These are phyloP conservation scores for Heliocybe sulcata DNA, from an alignment of 1,284 basidiomycete species.

Conservation along the genomic window DNA sequence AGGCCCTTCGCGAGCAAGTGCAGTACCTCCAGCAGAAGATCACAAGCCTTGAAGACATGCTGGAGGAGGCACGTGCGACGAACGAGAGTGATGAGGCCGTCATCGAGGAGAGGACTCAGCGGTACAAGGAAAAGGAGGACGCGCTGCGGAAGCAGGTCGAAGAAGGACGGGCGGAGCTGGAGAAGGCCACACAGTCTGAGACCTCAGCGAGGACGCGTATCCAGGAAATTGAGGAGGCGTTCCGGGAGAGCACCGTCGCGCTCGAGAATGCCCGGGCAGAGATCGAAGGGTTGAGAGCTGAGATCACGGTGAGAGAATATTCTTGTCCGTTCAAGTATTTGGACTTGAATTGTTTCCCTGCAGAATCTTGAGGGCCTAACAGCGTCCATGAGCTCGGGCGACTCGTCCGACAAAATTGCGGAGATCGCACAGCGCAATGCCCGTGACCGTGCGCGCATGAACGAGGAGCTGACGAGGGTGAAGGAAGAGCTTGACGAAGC, in stretches of 20 bases:
- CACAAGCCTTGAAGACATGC: slow-evolving; percentile 70
- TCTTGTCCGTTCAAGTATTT: slow-evolving; percentile 2
- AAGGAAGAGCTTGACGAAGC: slow-evolving; percentile 38
- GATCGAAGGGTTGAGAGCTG: slow-evolving; percentile 76
- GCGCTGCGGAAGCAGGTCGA: slow-evolving; percentile 60
- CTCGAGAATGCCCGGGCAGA: slow-evolving; percentile 91
- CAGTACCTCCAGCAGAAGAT: slow-evolving; percentile 80
- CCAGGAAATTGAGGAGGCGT: slow-evolving; percentile 82
- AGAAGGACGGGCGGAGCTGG: slow-evolving; percentile 57
- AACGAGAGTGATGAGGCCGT: slow-evolving; percentile 71
- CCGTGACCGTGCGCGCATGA: slow-evolving; percentile 36
- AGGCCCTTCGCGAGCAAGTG: slow-evolving; percentile 82
- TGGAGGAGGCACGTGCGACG: slow-evolving; percentile 71
- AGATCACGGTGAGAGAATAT: slow-evolving; percentile 59
- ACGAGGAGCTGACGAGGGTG: slow-evolving; percentile 46
- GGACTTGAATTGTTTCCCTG: slow-evolving; percentile 6
- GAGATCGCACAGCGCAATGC: slow-evolving; percentile 34
- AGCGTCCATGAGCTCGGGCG: slow-evolving; percentile 19
- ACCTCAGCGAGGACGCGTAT: slow-evolving; percentile 53
- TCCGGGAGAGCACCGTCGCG: slow-evolving; percentile 83
- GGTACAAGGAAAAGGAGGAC: slow-evolving; percentile 76
- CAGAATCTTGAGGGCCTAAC: slow-evolving; percentile 48
- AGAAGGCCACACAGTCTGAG: slow-evolving; percentile 58
- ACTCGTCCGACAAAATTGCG: slow-evolving; percentile 24
- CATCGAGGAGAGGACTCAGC: slow-evolving; percentile 57